Base-by-base conservation (phyloP, 495 filamentous ascomycete species). In the Halenospora varia region DNA sequence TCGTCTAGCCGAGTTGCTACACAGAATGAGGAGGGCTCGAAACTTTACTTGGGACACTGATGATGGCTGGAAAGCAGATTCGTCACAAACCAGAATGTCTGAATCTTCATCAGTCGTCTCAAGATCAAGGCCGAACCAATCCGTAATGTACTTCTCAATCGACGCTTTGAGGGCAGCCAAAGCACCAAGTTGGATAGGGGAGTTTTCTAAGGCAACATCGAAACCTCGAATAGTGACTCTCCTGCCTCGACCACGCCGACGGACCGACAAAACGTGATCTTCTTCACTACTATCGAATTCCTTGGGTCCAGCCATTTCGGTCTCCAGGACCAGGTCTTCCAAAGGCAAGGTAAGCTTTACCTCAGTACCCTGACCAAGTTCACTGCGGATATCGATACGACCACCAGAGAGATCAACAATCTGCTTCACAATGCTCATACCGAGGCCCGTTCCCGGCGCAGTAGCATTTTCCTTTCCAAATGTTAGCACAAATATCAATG, bases 341-440 rank as follows among this genome's bases (percentile, higher is more conserved):
- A 63, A 15, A 1, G 56, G 61, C n/a, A 63, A 40, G 20, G 40
- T 63, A 4, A 63, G 10, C 39, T 52, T 60, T 0, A 64, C 41
- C 35, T 57, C 48, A 8, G 62, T 65, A 4, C 62, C 62, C 15
- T 41, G 48, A 10, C 53, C 52, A 8, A 42, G 40, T 2, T 62
- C 55, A 40, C 62, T 65, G 4, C 40, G 50, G 22, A 91, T 73
- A 10, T 80, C 74, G 39, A 91, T 79, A 2, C 72, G 69, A 0
- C 88, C 84, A 11, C 75, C 74, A 2, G 89, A 73, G 22, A 75
- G 76, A 22, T 71, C 73, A 2, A 88, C 75, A 4, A 91, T 77
- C 53, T 88, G 82, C 25, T 79, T 78, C 0, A 89, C 83, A 45
- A 91, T 83, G 42, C 79, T 82, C 45, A 91, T 75, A 0, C 87